Base-by-base conservation (phyloP, 768 basidiomycete species). In the Mycena floridula region DNA sequence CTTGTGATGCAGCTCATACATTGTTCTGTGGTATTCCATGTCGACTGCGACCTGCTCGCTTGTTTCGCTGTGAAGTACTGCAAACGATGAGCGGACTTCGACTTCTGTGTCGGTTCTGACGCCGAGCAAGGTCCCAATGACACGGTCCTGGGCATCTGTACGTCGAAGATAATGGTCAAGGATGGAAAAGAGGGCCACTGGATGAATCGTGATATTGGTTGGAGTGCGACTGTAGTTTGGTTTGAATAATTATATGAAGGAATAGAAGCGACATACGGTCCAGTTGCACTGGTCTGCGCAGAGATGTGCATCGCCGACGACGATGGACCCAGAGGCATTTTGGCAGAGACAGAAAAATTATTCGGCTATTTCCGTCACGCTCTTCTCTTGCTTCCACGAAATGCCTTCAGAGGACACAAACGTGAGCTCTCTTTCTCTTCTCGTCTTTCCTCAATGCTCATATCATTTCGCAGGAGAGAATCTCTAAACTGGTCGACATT, bases 121-220 rank as follows among this genome's bases (percentile, higher is more conserved):
- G 15, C 95, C 95, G 20, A 98, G 83, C 23, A 97, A 81, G 0
- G 95, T 96, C 18, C 95, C 95, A 60, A 98, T 95, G 15, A 97
- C 95, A 46, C 94, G 82, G 48, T 84, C 82, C 55, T 93, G 87
- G 22, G 71, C 64, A 53, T 87, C 82, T 30, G 79, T 83, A 48
- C 91, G 81, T 15, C 95, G 86, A 42, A 97, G 82, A 66, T 93
- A 94, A 72, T 97, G 94, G 67, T 96, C 94, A 53, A 98, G 82
- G 70, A 97, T 89, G 43, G 91, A 85, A 62, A 96, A 90, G 39
- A 98, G 80, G 4, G 90, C 92, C 42, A 90, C 85, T 11, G 95
- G 93, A 60, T 94, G 90, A 49, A 97, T 77, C 39, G 84, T 89
- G 45, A 96, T 77, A 37, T 71, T 76, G 24, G 79, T 76, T 24